Evolutionary conservation across 2,329 filamentous ascomycete genomes (phyloP).

Genomic region (Myriosclerotinia duriaeana): DNA sequence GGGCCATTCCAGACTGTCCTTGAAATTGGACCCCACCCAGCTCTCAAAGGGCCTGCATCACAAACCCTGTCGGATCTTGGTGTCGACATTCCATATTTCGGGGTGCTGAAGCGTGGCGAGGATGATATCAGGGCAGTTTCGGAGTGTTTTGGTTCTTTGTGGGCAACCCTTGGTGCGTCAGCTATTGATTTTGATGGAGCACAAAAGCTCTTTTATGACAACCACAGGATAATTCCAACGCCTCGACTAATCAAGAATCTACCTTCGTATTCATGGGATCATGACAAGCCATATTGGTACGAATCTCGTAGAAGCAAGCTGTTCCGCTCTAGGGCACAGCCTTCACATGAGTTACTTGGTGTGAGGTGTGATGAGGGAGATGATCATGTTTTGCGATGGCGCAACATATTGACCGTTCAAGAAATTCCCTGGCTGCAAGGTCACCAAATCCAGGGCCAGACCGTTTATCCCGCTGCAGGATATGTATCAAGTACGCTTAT

Average conservation of each 20-base stretch:
- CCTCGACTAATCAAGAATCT: conserved; percentile 44
- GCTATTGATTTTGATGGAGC: background rate
- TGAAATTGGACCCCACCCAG: conserved; percentile 28
- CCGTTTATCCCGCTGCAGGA: conserved; percentile 38
- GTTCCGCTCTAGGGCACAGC: conserved; percentile 47
- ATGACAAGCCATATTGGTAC: conserved; percentile 52
- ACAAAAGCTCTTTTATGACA: conserved; percentile 8
- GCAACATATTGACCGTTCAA: conserved; percentile 34
- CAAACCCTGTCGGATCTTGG: background rate
- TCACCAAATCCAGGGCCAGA: conserved; percentile 33
- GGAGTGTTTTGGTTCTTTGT: background rate
- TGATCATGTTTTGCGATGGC: conserved; percentile 36
- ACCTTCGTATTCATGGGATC: conserved; percentile 55
- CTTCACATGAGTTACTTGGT: conserved; percentile 44
- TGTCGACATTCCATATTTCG: background rate
- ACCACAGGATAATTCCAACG: background rate
- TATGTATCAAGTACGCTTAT: too few relatives aligned
- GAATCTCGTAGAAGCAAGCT: conserved; percentile 50
- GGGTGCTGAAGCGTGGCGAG: conserved; percentile 9
- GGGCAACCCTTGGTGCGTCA: background rate
- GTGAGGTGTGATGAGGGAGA: conserved; percentile 29
- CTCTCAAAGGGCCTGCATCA: conserved; percentile 22
- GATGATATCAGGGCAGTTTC: conserved; percentile 15
- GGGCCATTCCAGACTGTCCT: conserved; percentile 11
- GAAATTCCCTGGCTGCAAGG: conserved; percentile 40